Evolutionary conservation across 176 grass and related monocot genomes (phyloP).

Genomic region (Eleusine coracana): DNA sequence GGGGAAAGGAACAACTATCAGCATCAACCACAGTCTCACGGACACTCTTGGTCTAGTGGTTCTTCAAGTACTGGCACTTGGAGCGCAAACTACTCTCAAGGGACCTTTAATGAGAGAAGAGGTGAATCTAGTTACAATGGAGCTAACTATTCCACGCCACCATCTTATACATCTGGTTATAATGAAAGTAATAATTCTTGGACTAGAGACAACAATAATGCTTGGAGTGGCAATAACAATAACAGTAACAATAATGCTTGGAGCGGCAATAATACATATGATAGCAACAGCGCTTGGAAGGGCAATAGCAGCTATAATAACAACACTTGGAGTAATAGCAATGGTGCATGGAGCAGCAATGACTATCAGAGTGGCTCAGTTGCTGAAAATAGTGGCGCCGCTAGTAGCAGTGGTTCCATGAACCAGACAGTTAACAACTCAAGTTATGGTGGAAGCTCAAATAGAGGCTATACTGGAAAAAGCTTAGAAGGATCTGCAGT

Average conservation of each 20-base stretch:
- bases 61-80: conserved; percentile 20
- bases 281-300: conserved; percentile 18
- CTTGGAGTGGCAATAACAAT: neutral
- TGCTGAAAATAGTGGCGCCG: conserved; percentile 14
- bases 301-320: neutral
- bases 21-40: conserved; percentile 39
- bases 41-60: neutral
- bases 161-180: conserved; percentile 40
- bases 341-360: conserved; percentile 14
- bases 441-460: conserved; percentile 42
- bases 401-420: conserved; percentile 15
- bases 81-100: conserved; percentile 26
- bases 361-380: conserved; percentile 26
- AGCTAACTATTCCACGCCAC: conserved; percentile 33
- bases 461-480: conserved; percentile 53
- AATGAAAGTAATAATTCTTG: conserved; percentile 28
- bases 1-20: conserved; percentile 27
- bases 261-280: conserved; percentile 20
- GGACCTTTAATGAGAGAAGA: conserved; percentile 27
- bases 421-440: conserved; percentile 31
- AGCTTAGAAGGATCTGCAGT: conserved; percentile 86
- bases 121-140: conserved; percentile 24
- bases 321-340: neutral
- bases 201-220: conserved; percentile 14
- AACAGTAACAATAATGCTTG: conserved; percentile 23